Base-by-base conservation (phyloP, 2,329 filamentous ascomycete species). In the Coniochaeta sp. region DNA sequence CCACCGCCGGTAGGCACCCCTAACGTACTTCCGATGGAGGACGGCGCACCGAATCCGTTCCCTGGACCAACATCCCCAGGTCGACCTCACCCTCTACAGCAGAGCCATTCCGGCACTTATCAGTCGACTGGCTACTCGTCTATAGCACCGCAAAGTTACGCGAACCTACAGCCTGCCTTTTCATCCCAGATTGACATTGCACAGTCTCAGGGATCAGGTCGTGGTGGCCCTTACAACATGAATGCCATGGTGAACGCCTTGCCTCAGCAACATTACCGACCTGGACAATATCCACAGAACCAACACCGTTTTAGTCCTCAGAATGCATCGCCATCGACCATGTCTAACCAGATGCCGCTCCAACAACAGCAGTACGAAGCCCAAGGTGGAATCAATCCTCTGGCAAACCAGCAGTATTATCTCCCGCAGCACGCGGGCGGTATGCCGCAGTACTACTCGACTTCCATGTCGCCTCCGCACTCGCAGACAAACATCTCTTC, bases 221-320 rank as follows among this genome's bases (percentile, higher is more conserved):
- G 71, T 44, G 64, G 68, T 34, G 71, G 73, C 5, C 70, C 74
- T 8, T 83, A 79, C 68, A 80, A 79, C 64, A 81, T 83, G 79
- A 69, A 66, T 22, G 64, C 71, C 17, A 75, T 84, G 73, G 70
- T 71, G 33, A 76, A 72, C 63, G 69, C 77, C 57, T 70, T 83
- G 33, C 80, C 80, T 0, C 73, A 74, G 36, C 62, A 70, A 26
- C 68, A 67, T 7, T 80, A 77, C 65, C 73, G 74, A 60, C 69
- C 71, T 33, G 69, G 67, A 9, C 76, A 75, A 47, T 75, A 76
- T 58, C 66, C 69, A 44, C 73, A 73, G 36, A 69, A 60, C 62
- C 72, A 63, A 47, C 72, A 67, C 64, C 68, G 72, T 65, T 73
- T 70, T 65, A 71, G 66, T 61, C 54, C 67, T 43, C 62, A 66